Percentiles rank a stretch among this genome's conserved stretches.
Evolutionary conservation across 164 flowering plant genomes (phyloP).

Genomic region (Brasenia schreberi): DNA sequence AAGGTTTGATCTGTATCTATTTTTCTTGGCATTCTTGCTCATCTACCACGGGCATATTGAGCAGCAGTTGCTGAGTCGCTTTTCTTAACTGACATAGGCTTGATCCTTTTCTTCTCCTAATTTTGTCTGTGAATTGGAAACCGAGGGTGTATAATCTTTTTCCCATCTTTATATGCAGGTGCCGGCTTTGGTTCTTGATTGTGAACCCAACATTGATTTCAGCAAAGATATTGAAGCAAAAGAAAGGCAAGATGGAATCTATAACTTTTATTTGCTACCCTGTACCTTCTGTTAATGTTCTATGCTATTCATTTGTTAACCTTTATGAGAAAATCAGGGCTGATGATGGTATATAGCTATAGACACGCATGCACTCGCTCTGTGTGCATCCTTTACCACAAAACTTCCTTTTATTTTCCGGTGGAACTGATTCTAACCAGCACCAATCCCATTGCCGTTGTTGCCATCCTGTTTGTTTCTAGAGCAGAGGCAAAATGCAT

Average conservation of each 20-base stretch:
- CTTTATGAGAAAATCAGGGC: too few relatives aligned
- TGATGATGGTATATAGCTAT: too few relatives aligned
- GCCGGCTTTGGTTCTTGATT: conserved; percentile 92
- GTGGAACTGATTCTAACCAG: too few relatives aligned
- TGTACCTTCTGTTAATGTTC: background rate
- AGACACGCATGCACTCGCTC: too few relatives aligned
- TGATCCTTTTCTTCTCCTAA: background rate
- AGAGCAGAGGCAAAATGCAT: too few relatives aligned
- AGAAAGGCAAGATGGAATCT: conserved; percentile 1
- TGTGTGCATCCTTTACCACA: too few relatives aligned
- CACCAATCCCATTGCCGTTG: too few relatives aligned
- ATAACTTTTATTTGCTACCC: background rate
- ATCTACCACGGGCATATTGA: too few relatives aligned
- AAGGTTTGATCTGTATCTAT: conserved; percentile 32
- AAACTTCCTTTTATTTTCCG: too few relatives aligned
- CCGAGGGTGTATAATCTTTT: background rate
- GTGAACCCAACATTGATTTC: conserved; percentile 94
- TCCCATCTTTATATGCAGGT: conserved; percentile 30
- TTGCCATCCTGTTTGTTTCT: too few relatives aligned
- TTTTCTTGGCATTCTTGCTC: background rate
- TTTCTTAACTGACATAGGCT: background rate
- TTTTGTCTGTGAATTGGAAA: background rate
- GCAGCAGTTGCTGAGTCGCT: background rate
- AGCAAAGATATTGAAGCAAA: conserved; percentile 87
- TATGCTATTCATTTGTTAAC: too few relatives aligned